Evolutionary conservation across 129 eudicot species (phyloP).

Genomic region (Escallonia herrerae): DNA sequence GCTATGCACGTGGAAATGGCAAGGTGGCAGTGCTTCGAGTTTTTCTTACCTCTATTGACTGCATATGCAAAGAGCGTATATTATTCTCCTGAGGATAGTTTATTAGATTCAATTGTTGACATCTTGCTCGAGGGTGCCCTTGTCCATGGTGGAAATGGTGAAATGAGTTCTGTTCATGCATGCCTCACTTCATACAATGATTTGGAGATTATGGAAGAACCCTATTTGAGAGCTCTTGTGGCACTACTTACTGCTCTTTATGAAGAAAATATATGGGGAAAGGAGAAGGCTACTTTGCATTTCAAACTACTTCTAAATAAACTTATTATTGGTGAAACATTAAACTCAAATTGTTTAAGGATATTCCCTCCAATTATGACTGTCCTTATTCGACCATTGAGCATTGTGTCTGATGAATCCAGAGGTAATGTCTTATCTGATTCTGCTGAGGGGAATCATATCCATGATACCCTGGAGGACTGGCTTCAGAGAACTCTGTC

Average conservation of each 20-base stretch:
- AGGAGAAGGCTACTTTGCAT: slow-evolving; percentile 41
- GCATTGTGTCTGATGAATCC: slow-evolving; percentile 13
- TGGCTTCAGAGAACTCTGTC: slow-evolving; percentile 56
- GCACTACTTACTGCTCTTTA: slow-evolving; percentile 41
- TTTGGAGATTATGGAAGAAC: slow-evolving; percentile 53
- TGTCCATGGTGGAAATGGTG: slow-evolving; percentile 38
- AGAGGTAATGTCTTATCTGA: slow-evolving; percentile 15
- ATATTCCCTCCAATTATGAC: slow-evolving; percentile 58
- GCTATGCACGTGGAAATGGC: slow-evolving; percentile 95
- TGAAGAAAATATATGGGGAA: slow-evolving; percentile 63
- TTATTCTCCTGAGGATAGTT: slow-evolving; percentile 17
- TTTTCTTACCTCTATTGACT: slow-evolving; percentile 62
- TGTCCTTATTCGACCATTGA: slow-evolving; percentile 53
- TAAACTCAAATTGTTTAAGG: slow-evolving; percentile 53
- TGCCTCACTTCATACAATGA: slow-evolving; percentile 51
- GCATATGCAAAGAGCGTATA: slow-evolving; percentile 27
- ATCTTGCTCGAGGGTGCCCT: slow-evolving; percentile 87
- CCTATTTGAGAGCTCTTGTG: slow-evolving; percentile 63
- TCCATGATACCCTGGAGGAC: slow-evolving; percentile 37
- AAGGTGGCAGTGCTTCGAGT: slow-evolving; percentile 62
- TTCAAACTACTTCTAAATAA: slow-evolving; percentile 48
- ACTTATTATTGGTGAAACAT: slow-evolving; percentile 60
- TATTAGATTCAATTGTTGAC: slow-evolving; percentile 44
- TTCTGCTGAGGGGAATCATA: slow-evolving; percentile 23
- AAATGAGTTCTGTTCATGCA: slow-evolving; percentile 30